A percentile compares a stretch with the other conserved stretches of the same genome.
phyloP scores from a whole-genome alignment of 2,329 filamentous ascomycete species.

The Cladophialophora exuberans region DNA sequence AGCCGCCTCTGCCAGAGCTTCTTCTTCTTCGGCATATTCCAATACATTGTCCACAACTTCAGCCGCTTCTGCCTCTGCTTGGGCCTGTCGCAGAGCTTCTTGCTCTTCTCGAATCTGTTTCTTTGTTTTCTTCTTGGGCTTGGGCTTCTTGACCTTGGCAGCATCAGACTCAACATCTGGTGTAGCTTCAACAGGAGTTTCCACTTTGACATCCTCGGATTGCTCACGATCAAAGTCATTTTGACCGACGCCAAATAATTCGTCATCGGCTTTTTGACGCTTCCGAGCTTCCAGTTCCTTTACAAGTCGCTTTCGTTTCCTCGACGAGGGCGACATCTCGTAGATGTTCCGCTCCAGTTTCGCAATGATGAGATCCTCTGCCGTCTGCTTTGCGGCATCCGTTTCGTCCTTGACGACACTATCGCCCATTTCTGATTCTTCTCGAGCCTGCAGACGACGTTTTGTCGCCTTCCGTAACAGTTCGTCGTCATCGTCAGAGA shows the following conservation, averaged over 20 bases:
- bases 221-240: conserved; percentile 57
- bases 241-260: conserved; percentile 69
- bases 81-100: conserved; percentile 61
- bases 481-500: conserved; percentile 57
- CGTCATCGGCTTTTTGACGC: conserved; percentile 81
- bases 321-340: conserved; percentile 59
- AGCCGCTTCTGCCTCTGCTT: conserved; percentile 52
- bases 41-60: conserved; percentile 39
- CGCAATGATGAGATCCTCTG: conserved; percentile 34
- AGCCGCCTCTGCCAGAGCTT: conserved; percentile 37
- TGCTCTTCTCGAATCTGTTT: conserved; percentile 74
- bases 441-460: conserved; percentile 30
- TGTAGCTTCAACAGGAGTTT: conserved; percentile 40
- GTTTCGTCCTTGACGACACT: conserved; percentile 33
- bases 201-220: conserved; percentile 47
- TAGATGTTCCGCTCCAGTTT: conserved; percentile 38
- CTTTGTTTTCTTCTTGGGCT: conserved; percentile 70
- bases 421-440: conserved; percentile 34
- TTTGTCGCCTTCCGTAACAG: conserved; percentile 36
- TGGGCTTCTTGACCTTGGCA: conserved; percentile 51
- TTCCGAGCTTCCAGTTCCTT: conserved; percentile 73
- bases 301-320: conserved; percentile 75
- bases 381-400: conserved; percentile 28
- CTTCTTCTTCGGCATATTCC: conserved; percentile 37
- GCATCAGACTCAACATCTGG: conserved; percentile 36